Evolutionary conservation across 2,329 filamentous ascomycete genomes (phyloP), one percentile per base, ranked within the genome.

Genomic region (Microcera coccophila): DNA sequence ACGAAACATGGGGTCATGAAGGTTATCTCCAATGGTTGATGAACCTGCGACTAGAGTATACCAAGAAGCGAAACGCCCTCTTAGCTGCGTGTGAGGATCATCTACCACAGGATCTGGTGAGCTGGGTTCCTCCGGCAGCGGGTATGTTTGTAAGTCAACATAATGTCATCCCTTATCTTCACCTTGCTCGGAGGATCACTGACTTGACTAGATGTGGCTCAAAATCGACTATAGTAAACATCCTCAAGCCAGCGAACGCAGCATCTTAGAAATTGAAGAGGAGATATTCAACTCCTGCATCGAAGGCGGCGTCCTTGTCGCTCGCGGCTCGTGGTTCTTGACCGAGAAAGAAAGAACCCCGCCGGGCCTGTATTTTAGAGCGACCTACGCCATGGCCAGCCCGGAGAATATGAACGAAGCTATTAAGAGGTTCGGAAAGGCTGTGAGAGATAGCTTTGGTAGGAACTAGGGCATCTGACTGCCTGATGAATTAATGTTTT

Each of bases 21-120:
- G 90, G 90, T 2, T 98, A 94, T 61, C 67, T 98, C 18, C 76
- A 84, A 59, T 98, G 93, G 93, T 70, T 98, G 50, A 86, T 93
- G 62, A 78, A 88, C 62, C 70, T 97, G 57, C 79, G 90, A 36
- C 65, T 81, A 57, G 81, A 90, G 65, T 98, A 98, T 62, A 93
- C 90, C 2, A 71, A 73, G 52, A 80, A 91, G 47, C 74, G 93
- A 42, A 78, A 97, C 60, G 76, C 80, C 19, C 79, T 98, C 44
- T 72, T 95, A 4, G 74, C 76, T 7, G 89, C 90, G 0, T 96
- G 90, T 61, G 87, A 93, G 65, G 78, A 80, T 50, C 79, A 85
- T 54, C 69, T 96, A 16, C 90, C 90, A 0, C 69, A 63, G 18
- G 82, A 86, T 17, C 73, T 96, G 24, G 85, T 89, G 15, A 81